Conservation (phyloP, 2,329 filamentous ascomycete genomes). For the Fusarium sp. region DNA sequence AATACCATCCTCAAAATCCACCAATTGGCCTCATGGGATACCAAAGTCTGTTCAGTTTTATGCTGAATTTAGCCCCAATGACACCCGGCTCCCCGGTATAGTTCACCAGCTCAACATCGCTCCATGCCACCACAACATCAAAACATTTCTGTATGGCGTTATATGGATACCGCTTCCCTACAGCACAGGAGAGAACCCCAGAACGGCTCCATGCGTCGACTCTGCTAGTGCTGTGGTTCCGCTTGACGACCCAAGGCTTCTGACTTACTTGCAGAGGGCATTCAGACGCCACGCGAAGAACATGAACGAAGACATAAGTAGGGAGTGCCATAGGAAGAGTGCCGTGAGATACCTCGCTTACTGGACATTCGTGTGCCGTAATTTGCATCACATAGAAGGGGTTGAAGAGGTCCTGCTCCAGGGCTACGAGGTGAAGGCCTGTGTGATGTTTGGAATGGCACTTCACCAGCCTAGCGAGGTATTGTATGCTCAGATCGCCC, state of each 20-base stretch:
- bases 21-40: not conserved
- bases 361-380: accelerated
- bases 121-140: not conserved
- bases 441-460: conserved; percentile 9
- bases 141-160: not conserved
- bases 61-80: not conserved
- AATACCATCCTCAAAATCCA: not conserved
- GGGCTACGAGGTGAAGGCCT: not conserved
- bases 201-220: not conserved
- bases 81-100: not conserved
- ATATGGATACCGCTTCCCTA: not conserved
- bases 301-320: not conserved
- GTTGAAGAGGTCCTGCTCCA: not conserved
- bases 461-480: not conserved
- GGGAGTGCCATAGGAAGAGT: not conserved
- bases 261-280: not conserved
- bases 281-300: not conserved
- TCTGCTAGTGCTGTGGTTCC: not conserved
- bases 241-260: conserved; percentile 10
- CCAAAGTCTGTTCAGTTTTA: not conserved
- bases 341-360: not conserved
- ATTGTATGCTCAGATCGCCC: not conserved
- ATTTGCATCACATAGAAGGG: not conserved
- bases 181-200: not conserved
- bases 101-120: not conserved